These are phyloP conservation scores for Penicillium paxilli DNA, from an alignment of 495 filamentous ascomycete species.

Conservation along the genomic window DNA sequence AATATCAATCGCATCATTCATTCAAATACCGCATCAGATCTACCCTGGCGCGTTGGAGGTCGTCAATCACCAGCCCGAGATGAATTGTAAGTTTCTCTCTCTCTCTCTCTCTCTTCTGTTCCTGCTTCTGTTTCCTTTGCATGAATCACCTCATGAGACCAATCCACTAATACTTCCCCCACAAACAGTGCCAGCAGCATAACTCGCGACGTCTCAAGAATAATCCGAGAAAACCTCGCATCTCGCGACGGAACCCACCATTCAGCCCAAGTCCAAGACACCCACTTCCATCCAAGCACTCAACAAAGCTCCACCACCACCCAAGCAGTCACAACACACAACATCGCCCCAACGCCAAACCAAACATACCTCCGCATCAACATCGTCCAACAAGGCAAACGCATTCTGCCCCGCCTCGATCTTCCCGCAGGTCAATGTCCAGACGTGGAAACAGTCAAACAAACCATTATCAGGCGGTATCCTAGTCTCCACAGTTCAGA, in stretches of 20 bases:
- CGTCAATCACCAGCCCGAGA: slow-evolving; percentile 27
- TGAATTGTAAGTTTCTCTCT: slow-evolving; percentile 44
- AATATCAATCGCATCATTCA: slow-evolving; percentile 40
- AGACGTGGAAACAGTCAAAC: slow-evolving; percentile 32
- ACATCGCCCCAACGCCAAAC: slow-evolving; percentile 1
- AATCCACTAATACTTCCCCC: slow-evolving; percentile 14
- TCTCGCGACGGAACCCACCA: slow-evolving; percentile 19
- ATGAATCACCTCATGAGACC: no score
- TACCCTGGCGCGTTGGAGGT: slow-evolving; percentile 41
- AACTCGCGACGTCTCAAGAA: slow-evolving; percentile 43
- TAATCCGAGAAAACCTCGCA: slow-evolving; percentile 43
- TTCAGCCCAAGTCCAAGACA: slow-evolving; percentile 11
- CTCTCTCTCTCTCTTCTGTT: no score
- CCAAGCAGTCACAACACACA: neutral
- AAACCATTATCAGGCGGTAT: slow-evolving; percentile 34
- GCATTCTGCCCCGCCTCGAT: slow-evolving; percentile 40
- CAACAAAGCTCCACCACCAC: neutral
- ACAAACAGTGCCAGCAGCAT: slow-evolving; percentile 41
- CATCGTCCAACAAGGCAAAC: slow-evolving; percentile 42
- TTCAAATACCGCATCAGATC: slow-evolving; percentile 23
- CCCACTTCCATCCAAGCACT: slow-evolving; percentile 14
- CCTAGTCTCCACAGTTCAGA: slow-evolving; percentile 14
- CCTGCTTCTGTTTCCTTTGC: no score
- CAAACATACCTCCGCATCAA: slow-evolving; percentile 41
- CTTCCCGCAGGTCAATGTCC: slow-evolving; percentile 37